Evolutionary conservation across 1,284 basidiomycete genomes (phyloP), one percentile per base, ranked within the genome.

Genomic region (Trametes sp.): DNA sequence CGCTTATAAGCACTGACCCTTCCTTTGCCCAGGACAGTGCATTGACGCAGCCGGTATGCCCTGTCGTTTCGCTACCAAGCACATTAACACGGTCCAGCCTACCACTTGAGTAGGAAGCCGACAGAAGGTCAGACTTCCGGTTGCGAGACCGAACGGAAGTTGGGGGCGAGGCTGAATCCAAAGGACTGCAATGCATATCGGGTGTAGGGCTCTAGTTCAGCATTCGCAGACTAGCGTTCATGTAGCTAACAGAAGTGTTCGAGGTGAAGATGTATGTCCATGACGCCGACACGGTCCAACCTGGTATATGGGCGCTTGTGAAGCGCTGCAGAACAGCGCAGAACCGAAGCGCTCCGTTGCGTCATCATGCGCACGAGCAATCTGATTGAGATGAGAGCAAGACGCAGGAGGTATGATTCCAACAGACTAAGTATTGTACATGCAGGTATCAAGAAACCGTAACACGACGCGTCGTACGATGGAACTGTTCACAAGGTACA

Each of bases 1-100:
- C 92, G 61, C 87, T 93, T 19, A 96, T 77, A 35, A 96, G 79
- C 7, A 89, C 75, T 56, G 87, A 82, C 1, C 94, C 95, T 64
- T 90, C 86, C 57, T 82, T 82, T 1, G 89, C 87, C 95, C 95
- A 97, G 62, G 87, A 90, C 16, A 96, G 74, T 11, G 95, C 93
- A 73, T 96, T 96, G 19, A 96, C 91, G 69, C 93, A 95, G 55
- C 90, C 91, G 45, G 84, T 85, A 73, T 93, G 90, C 10, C 91
- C 88, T 35, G 65, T 65, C 1, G 54, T 59, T 36, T 82, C 80
- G 59, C 82, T 78, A 7, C 89, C 89, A 0, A 93, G 81, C n/a
- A 89, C 86, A 65, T 86, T 85, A 4, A 88, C 85, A 65, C 82
- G 76, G 63, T 86, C 85, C 44, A 86, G 64, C 1, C 64, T 55